A percentile compares a stretch with the other conserved stretches of the same genome.
phyloP scores from a whole-genome alignment of 169 alveolate species.

The Cryptosporidium sp. region DNA sequence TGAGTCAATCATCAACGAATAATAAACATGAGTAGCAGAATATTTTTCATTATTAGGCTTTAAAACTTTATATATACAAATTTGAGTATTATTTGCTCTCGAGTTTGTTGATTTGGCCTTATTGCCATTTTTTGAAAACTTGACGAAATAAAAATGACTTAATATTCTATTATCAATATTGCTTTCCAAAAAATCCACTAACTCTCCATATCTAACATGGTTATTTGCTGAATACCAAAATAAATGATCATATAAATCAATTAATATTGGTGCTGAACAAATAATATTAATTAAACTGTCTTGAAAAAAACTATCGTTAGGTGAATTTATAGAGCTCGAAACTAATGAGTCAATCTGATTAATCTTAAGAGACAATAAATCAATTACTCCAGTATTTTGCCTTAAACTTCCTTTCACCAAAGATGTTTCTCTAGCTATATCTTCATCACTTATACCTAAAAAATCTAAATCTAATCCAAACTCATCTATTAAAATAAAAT shows the following conservation, averaged over 20 bases:
- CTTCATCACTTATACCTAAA: conserved; percentile 8
- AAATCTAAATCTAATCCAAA: conserved; percentile 24
- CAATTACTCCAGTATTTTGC: neutral
- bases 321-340: neutral
- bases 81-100: neutral
- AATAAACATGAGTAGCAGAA: conserved; percentile 1
- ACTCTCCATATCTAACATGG: conserved; percentile 3
- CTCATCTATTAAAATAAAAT: conserved; percentile 28
- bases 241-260: conserved; percentile 48
- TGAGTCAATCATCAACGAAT: conserved; percentile 22
- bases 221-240: conserved; percentile 43
- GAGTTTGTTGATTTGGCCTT: neutral
- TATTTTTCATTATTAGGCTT: conserved; percentile 27
- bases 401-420: no score
- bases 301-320: neutral
- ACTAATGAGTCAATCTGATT: neutral
- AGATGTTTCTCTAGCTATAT: neutral
- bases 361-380: conserved; percentile 4
- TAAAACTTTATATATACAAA: conserved; percentile 22
- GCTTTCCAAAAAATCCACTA: conserved; percentile 14
- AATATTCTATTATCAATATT: neutral
- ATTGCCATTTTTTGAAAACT: conserved; percentile 21
- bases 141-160: neutral
- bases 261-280: conserved; percentile 36
- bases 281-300: conserved; percentile 12